These are phyloP conservation scores for Solanum pennellii DNA, from an alignment of 257 asterid genomes.

Conservation along the genomic window DNA sequence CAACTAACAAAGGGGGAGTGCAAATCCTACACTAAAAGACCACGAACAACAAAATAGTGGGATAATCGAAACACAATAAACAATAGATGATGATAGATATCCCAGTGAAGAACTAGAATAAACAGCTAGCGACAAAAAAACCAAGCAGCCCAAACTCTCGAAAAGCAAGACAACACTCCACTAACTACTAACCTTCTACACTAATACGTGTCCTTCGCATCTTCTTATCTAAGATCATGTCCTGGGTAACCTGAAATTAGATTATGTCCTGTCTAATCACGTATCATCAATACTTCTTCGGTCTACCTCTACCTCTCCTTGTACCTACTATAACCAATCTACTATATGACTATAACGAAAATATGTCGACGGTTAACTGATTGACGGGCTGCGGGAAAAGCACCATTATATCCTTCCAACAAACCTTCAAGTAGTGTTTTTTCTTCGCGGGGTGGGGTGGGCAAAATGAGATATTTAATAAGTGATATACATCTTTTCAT, in stretches of 20 bases:
- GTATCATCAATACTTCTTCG: background rate
- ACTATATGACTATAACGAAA: background rate
- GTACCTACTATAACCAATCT: background rate
- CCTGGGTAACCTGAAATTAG: background rate
- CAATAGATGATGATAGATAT: background rate
- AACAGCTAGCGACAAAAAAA: background rate
- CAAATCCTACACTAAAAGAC: background rate
- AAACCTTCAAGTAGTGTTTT: background rate
- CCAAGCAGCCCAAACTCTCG: background rate
- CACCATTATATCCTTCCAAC: background rate
- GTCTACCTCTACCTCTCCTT: background rate
- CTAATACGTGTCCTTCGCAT: background rate
- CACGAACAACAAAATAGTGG: background rate
- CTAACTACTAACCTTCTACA: background rate
- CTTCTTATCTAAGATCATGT: background rate
- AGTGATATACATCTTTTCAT: background rate
- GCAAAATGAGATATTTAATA: background rate
- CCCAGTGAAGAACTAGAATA: background rate
- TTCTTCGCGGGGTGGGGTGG: background rate
- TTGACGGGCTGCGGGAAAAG: background rate
- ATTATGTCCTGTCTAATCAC: background rate
- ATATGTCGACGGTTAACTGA: background rate
- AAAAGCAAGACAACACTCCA: background rate
- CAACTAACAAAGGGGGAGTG: background rate
- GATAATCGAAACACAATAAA: background rate